Base-by-base conservation (phyloP, 441 rosid genomes). In the Brassica hybrid region DNA sequence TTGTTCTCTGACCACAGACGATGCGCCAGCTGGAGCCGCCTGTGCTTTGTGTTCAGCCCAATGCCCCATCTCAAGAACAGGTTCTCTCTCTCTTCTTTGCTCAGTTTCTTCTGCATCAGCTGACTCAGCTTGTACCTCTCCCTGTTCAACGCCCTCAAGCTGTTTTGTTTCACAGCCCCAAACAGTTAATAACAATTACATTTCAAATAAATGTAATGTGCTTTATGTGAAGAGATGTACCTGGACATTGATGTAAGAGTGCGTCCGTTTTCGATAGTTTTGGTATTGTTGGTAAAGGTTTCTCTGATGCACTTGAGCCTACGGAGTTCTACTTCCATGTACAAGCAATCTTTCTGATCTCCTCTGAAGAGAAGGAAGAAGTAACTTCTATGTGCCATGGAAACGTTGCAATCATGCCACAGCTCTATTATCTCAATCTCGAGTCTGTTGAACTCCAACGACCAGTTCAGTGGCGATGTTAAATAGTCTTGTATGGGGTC, bases 281-380 rank as follows among this genome's bases (percentile, higher is more conserved):
- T 83, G 76, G 73, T 84, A 17, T 88, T 86, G 38, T 61, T 78
- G 36, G 82, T 77, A 75, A 86, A 91, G 13, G 86, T 82, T 52
- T 89, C 86, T 84, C 84, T 91, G 9, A 94, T 87, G 78, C 89
- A 85, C 74, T 86, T 72, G 70, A 96, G 74, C 75, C 95, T 87
- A 72, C 94, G 87, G 54, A 84, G 90, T 84, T 96, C 98, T 23
- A 91, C 97, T 80, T 94, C 98, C 97, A 96, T 84, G 83, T 90
- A 94, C 79, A 92, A 83, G n/a, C 93, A 85, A 81, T 94, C 97
- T 57, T 87, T 76, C 2, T 87, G 89, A 79, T 92, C 92, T 58
- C 97, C 94, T 73, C 86, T 88, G 68, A 89, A 88, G 50, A 90
- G 84, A 71, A 92, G 82, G 84, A 85, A 88, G 84, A 92, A 90